Evolutionary conservation across 257 asterid genomes (phyloP), one percentile per base, ranked within the genome.

Genomic region (Salvia hispanica): DNA sequence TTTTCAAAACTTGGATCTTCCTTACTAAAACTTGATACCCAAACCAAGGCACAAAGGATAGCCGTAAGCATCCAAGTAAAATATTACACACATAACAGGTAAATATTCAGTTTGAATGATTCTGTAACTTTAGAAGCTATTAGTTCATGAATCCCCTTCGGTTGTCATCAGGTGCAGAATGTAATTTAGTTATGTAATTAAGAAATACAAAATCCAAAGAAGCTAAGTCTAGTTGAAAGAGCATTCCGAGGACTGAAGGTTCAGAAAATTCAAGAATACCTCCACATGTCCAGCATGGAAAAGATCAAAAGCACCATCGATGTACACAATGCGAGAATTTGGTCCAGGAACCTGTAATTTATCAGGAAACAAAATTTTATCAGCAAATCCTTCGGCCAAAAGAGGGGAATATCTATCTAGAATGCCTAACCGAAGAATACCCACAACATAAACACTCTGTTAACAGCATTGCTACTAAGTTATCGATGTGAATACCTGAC

Each of bases 231-330:
- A 58, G 13, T 13, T 57, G 47, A 59, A 14, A 45, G 46, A 48
- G 0, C 1, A 31, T 60, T 60, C n/a, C 5, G 66, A 2, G 10
- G 18, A 10, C 45, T 71, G 56, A 53, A 67, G 34, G 28, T 43
- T 60, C 62, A 74, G 28, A 60, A 54, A 74, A 66, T 16, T 40
- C 59, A 37, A 72, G 57, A 40, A 13, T 81, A 92, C 98, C 98
- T 88, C 96, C 56, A 93, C 95, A 9, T 93, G 98, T 54, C 98
- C 97, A 58, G 98, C 98, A 76, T 93, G 98, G 62, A 90, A 93
- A 71, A 90, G 91, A 82, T 93, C 98, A 81, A 93, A 93, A 18
- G 94, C 98, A 40, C 98, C 97, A 75, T 93, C 98, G 67, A 93
- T 93, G 81, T 93, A 93, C 34, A 93, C 96, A 56, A 93, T 95